Evolutionary conservation across 2,329 filamentous ascomycete genomes (phyloP).

Genomic region (Xylaria digitata): DNA sequence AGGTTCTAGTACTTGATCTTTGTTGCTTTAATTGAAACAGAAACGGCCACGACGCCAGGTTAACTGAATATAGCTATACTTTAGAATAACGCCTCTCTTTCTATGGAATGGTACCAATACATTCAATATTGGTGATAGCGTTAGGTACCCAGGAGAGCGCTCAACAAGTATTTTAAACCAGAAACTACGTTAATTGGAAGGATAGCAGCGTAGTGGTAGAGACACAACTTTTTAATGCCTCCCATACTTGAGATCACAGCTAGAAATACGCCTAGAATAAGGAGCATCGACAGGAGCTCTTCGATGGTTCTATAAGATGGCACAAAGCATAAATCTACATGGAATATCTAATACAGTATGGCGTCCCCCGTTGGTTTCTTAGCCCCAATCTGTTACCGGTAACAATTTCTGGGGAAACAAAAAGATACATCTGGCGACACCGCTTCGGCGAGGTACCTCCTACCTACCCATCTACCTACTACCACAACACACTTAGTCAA

Average conservation of each 20-base stretch:
- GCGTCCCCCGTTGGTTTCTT: background rate
- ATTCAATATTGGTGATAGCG: background rate
- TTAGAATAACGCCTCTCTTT: background rate
- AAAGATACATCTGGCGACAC: background rate
- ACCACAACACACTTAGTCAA: constrained; percentile 6
- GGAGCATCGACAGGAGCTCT: background rate
- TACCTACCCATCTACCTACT: too few relatives aligned
- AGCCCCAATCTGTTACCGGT: constrained; percentile 2
- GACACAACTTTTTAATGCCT: background rate
- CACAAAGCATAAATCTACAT: background rate
- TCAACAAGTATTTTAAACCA: background rate
- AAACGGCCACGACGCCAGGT: background rate
- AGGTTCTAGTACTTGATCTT: background rate
- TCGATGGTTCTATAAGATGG: background rate
- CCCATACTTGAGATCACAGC: background rate
- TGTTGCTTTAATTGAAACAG: background rate
- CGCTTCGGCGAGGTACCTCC: background rate
- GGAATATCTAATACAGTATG: background rate
- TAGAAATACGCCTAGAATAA: background rate
- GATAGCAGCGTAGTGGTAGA: background rate
- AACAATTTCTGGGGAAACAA: background rate
- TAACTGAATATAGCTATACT: background rate
- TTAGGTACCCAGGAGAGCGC: background rate
- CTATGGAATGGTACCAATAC: background rate
- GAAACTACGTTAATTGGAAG: background rate